A percentile compares a stretch with the other conserved stretches of the same genome.
Evolutionary conservation across 164 flowering plant genomes (phyloP).

Genomic region (Warburgia ugandensis): DNA sequence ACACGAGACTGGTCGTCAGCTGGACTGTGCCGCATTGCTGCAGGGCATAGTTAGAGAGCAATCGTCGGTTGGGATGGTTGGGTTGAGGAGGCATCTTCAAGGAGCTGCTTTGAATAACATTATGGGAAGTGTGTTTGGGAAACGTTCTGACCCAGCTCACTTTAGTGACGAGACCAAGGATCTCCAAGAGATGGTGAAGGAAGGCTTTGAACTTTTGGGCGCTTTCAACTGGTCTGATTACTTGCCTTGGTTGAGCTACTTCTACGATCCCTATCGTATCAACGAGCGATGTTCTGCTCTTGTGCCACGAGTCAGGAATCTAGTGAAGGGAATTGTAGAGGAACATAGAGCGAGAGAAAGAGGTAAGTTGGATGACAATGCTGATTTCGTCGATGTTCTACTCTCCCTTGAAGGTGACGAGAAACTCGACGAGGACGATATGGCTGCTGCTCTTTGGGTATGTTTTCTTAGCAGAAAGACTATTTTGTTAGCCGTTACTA

Average conservation of each 20-base stretch:
- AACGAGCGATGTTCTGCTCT: constrained; percentile 33
- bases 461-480: too few species aligned
- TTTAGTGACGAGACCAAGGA: constrained; percentile 21
- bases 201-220: constrained; percentile 78
- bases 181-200: constrained; percentile 46
- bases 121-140: constrained; percentile 65
- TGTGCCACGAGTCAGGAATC: constrained; percentile 45
- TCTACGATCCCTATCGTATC: constrained; percentile 44
- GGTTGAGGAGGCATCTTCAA: constrained; percentile 39
- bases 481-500: not conserved
- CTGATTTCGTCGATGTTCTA: constrained; percentile 55
- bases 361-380: constrained; percentile 6
- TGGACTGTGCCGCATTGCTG: constrained; percentile 37
- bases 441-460: constrained; percentile 63
- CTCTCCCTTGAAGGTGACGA: constrained; percentile 47
- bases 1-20: constrained; percentile 37
- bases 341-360: constrained; percentile 11
- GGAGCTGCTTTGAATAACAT: constrained; percentile 52
- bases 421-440: constrained; percentile 46
- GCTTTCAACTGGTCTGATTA: constrained; percentile 72
- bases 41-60: constrained; percentile 23
- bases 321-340: constrained; percentile 42
- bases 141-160: constrained; percentile 19
- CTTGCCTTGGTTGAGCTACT: constrained; percentile 46
- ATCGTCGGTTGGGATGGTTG: constrained; percentile 21